phyloP scores from a whole-genome alignment of 2,329 filamentous ascomycete species.

The Helotiales sp. region DNA sequence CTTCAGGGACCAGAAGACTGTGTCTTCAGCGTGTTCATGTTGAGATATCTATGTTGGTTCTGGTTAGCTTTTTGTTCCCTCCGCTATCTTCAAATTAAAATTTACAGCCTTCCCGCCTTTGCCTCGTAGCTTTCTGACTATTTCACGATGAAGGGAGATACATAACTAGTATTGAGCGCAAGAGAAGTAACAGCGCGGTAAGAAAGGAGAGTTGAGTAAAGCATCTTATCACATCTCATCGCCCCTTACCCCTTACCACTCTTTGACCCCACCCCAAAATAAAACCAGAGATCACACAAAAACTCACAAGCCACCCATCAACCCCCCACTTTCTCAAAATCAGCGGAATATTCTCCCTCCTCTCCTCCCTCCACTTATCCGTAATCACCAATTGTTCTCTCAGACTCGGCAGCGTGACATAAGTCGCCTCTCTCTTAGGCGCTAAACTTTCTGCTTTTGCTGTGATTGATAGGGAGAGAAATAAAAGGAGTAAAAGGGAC shows the following conservation, averaged over 20 bases:
- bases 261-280: too few relatives aligned
- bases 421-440: slow-evolving; percentile 14
- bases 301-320: slow-evolving; percentile 52
- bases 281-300: too few relatives aligned
- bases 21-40: slow-evolving; percentile 52
- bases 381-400: slow-evolving; percentile 45
- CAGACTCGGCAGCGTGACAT: slow-evolving; percentile 43
- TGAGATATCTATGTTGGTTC: slow-evolving; percentile 47
- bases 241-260: too few relatives aligned
- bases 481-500: too few relatives aligned
- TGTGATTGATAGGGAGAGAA: neutral
- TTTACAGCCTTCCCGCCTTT: neutral
- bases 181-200: too few relatives aligned
- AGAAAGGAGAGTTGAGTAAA: too few relatives aligned
- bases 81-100: too few relatives aligned
- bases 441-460: neutral
- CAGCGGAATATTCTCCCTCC: slow-evolving; percentile 42
- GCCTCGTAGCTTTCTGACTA: too few relatives aligned
- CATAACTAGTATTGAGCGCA: too few relatives aligned
- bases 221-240: too few relatives aligned
- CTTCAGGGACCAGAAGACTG: slow-evolving; percentile 52
- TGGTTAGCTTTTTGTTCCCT: too few relatives aligned
- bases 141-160: too few relatives aligned
- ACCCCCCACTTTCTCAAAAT: slow-evolving; percentile 46
- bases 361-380: slow-evolving; percentile 45